Percentiles rank a stretch among this genome's conserved stretches.
phyloP scores from a whole-genome alignment of 2,329 filamentous ascomycete genomes.

The Cercospora zeae-maydis region DNA sequence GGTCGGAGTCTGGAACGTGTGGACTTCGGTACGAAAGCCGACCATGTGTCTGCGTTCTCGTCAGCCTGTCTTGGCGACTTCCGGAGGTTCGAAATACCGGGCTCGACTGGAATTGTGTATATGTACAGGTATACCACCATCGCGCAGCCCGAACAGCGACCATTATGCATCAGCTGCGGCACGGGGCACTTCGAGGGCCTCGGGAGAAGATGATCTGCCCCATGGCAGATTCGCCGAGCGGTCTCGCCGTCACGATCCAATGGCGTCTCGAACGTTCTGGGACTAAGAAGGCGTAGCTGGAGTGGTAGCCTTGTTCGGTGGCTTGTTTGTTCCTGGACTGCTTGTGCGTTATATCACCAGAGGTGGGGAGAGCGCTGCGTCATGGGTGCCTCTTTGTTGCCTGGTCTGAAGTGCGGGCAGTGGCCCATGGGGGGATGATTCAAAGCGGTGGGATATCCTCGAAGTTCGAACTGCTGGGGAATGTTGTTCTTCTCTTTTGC shows the following conservation, averaged over 20 bases:
- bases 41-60: not conserved
- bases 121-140: too few species aligned
- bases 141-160: too few species aligned
- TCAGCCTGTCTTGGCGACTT: not conserved
- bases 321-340: not conserved
- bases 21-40: not conserved
- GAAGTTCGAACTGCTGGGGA: not conserved
- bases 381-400: not conserved
- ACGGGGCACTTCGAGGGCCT: too few species aligned
- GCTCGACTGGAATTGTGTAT: too few species aligned
- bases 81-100: too few species aligned
- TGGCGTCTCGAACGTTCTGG: not conserved
- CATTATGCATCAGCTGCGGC: too few species aligned
- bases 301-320: not conserved
- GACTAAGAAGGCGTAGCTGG: too few species aligned
- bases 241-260: not conserved
- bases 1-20: not conserved
- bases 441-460: not conserved
- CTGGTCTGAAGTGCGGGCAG: not conserved
- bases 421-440: not conserved
- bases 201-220: too few species aligned
- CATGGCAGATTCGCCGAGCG: too few species aligned
- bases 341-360: slow-evolving; percentile 2
- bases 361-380: not conserved
- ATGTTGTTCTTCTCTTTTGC: not conserved